A percentile compares a stretch with the other conserved stretches of the same genome.
These are phyloP conservation scores for Trichophyton equinum DNA, from an alignment of 2,329 filamentous ascomycete species.

Conservation along the genomic window DNA sequence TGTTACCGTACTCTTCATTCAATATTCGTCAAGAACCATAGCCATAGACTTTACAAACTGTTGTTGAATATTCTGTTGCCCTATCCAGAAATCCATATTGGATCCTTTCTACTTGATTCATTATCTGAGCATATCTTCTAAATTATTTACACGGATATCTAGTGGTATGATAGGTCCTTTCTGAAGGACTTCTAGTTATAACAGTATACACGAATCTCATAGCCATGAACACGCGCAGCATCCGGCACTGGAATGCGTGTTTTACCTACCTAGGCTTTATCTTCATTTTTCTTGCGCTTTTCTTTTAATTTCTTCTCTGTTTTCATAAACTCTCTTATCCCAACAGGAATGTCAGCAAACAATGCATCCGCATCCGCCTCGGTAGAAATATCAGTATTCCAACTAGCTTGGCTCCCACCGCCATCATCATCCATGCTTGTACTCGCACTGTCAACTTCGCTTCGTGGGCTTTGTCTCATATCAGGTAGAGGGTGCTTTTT, in stretches of 20 bases:
- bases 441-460: slow-evolving; percentile 38
- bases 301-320: slow-evolving; percentile 82
- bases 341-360: slow-evolving; percentile 73
- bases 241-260: too few relatives aligned
- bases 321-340: slow-evolving; percentile 94
- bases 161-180: neutral
- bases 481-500: slow-evolving; percentile 13
- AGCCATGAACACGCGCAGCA: too few relatives aligned
- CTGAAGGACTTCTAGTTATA: too few relatives aligned
- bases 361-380: slow-evolving; percentile 41
- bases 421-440: slow-evolving; percentile 68
- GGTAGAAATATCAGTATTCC: slow-evolving; percentile 37
- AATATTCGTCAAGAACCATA: neutral
- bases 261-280: neutral
- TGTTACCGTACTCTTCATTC: neutral
- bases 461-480: slow-evolving; percentile 22
- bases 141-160: neutral
- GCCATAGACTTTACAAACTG: neutral
- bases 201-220: too few relatives aligned
- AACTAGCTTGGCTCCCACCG: slow-evolving; percentile 59
- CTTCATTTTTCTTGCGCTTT: slow-evolving; percentile 45
- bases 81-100: too few relatives aligned
- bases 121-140: neutral
- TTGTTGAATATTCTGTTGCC: neutral
- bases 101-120: too few relatives aligned